These are phyloP conservation scores for Spathaspora hagerdaliae DNA, from an alignment of 805 yeast genomes.

Conservation along the genomic window DNA sequence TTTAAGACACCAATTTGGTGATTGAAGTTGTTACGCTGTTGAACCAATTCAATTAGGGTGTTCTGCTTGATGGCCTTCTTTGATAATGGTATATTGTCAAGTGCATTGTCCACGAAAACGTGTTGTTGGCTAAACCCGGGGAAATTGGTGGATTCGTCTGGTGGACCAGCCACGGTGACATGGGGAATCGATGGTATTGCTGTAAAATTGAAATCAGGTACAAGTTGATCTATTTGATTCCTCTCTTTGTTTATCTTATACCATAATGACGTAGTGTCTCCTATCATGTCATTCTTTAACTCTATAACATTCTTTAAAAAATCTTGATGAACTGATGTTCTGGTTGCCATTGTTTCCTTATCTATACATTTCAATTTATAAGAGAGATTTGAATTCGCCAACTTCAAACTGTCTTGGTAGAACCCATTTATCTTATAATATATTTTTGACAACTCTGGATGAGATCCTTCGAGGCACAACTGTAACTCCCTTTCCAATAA, in stretches of 20 bases:
- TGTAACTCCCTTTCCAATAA: slow-evolving; percentile 78
- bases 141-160: not conserved
- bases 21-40: slow-evolving; percentile 61
- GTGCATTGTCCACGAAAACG: not conserved
- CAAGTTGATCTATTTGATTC: slow-evolving; percentile 68
- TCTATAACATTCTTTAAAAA: slow-evolving; percentile 67
- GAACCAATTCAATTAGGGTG: slow-evolving; percentile 44
- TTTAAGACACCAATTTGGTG: slow-evolving; percentile 67
- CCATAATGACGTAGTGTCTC: slow-evolving; percentile 81
- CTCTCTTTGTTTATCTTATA: slow-evolving; percentile 88
- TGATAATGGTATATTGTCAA: slow-evolving; percentile 14
- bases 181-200: slow-evolving; percentile 34
- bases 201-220: slow-evolving; percentile 47
- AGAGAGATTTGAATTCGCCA: slow-evolving; percentile 37
- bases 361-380: slow-evolving; percentile 76
- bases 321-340: slow-evolving; percentile 83
- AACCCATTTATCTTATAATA: slow-evolving; percentile 68
- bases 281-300: slow-evolving; percentile 58
- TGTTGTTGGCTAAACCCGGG: not conserved
- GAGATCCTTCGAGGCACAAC: slow-evolving; percentile 84
- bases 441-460: slow-evolving; percentile 80
- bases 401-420: slow-evolving; percentile 62
- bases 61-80: slow-evolving; percentile 35
- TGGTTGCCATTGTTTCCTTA: slow-evolving; percentile 72
- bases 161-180: slow-evolving; percentile 14